Base-by-base conservation (phyloP, 2,329 filamentous ascomycete genomes). In the Epicoccum nigrum region DNA sequence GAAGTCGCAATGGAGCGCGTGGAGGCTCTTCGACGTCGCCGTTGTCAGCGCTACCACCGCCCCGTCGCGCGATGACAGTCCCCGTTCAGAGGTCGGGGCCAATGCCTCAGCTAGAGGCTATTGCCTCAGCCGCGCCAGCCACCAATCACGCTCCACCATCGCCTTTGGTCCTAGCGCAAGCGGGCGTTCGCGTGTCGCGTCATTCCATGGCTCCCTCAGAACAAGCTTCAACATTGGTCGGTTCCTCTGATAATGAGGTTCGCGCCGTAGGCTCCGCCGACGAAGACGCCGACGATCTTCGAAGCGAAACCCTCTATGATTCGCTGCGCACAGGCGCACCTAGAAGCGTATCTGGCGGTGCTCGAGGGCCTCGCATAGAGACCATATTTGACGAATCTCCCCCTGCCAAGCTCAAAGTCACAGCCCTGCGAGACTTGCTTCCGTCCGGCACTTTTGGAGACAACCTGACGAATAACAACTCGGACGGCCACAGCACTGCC, bases 341-440 rank as follows among this genome's bases (percentile, higher is more conserved):
- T 8, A 81, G 83, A 55, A 87, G 86, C 55, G 80, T 83, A 45
- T 83, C 86, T 46, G 62, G 63, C 53, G 83, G 84, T 27, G 81
- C 85, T 38, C 85, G 90, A 67, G 88, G 87, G 21, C 87, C 88
- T 13, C 77, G 80, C 40, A 85, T 92, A 41, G 88, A 92, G 65
- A 89, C 85, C 19, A 89, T 92, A 78, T 92, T 92, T 71, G 88
- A 92, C 72, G 89, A 92, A 62, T 90, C 88, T 12, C 87, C 86
- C 28, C 64, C 72, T 37, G 71, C 68, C 38, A 76, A 77, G 56
- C 65, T 73, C 54, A 78, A 74, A 60, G 61, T 77, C 43, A 69
- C 75, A 45, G 73, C 74, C 47, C 69, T 83, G 37, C 74, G 77
- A 51, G 78, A 82, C 58, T 70, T 82, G 15, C 70, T 81, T 7